phyloP scores from a whole-genome alignment of 176 grass and related monocot species.

The Rhynchospora breviuscula region DNA sequence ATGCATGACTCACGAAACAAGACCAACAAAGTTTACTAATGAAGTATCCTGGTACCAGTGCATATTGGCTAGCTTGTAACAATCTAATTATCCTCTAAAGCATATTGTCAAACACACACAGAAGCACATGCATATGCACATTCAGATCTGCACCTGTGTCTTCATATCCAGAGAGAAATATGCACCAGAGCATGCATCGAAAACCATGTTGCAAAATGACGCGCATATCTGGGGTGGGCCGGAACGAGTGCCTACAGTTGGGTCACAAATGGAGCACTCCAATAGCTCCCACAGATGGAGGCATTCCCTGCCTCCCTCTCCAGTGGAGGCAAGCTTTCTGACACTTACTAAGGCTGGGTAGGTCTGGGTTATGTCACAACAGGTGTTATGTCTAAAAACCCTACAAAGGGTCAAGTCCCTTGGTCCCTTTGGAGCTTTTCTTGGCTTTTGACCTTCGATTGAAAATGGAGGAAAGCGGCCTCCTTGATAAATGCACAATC shows the following conservation, averaged over 20 bases:
- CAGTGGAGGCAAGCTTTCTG: slow-evolving; percentile 74
- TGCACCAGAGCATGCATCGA: slow-evolving; percentile 64
- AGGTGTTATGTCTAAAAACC: slow-evolving; percentile 78
- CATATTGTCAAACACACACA: background rate
- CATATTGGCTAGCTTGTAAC: background rate
- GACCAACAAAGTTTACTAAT: background rate
- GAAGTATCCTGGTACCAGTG: background rate
- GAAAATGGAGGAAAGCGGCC: slow-evolving; percentile 68
- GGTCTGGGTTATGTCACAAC: slow-evolving; percentile 75
- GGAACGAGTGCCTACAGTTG: slow-evolving; percentile 48
- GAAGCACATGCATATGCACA: background rate
- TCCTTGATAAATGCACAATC: slow-evolving; percentile 66
- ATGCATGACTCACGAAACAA: background rate
- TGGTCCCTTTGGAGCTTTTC: slow-evolving; percentile 52
- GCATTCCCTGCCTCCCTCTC: slow-evolving; percentile 79
- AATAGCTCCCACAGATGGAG: slow-evolving; percentile 92
- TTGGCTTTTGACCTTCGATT: slow-evolving; percentile 64
- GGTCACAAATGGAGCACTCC: slow-evolving; percentile 95
- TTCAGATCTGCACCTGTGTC: slow-evolving; percentile 51
- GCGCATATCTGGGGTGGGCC: slow-evolving; percentile 70
- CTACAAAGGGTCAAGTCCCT: slow-evolving; percentile 80
- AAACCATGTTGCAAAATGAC: slow-evolving; percentile 85
- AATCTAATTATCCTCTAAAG: background rate
- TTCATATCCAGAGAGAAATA: slow-evolving; percentile 76
- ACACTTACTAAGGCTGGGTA: slow-evolving; percentile 63